phyloP scores from a whole-genome alignment of 2,329 filamentous ascomycete genomes.

The Simplicillium sp. region DNA sequence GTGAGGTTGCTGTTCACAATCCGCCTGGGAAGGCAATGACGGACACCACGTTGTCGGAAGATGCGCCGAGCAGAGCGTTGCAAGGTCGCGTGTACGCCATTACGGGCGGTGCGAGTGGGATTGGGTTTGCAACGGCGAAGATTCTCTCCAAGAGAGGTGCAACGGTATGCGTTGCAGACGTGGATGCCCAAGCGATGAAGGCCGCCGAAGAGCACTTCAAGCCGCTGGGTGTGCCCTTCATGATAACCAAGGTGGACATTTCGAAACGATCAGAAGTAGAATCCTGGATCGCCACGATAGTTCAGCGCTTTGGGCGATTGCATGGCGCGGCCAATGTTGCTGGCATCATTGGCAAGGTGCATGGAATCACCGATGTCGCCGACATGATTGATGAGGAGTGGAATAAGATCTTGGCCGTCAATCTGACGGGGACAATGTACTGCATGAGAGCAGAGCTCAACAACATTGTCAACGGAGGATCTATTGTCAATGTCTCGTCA shows the following conservation, averaged over 20 bases:
- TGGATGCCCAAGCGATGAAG: conserved; percentile 21
- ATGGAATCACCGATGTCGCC: conserved; percentile 26
- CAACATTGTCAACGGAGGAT: conserved; percentile 38
- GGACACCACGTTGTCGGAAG: no score
- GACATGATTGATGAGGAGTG: conserved; percentile 35
- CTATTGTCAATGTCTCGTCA: conserved; percentile 48
- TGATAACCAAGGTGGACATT: conserved; percentile 33
- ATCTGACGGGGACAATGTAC: conserved; percentile 39
- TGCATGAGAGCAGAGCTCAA: conserved; percentile 33
- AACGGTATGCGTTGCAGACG: conserved; percentile 25
- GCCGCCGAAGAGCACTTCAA: conserved; percentile 20
- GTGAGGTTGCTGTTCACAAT: no score
- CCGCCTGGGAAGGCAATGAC: no score
- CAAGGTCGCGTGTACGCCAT: conserved; percentile 18
- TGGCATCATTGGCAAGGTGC: conserved; percentile 35
- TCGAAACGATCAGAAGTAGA: conserved; percentile 37
- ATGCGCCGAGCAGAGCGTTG: no score
- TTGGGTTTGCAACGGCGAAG: conserved; percentile 29
- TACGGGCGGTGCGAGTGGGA: conserved; percentile 25
- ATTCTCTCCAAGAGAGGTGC: conserved; percentile 25
- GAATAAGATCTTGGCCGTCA: conserved; percentile 34
- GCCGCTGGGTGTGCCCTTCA: conserved; percentile 13
- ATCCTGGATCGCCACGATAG: conserved; percentile 32
- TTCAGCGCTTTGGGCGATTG: conserved; percentile 36
- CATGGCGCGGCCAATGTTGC: conserved; percentile 46